Evolutionary conservation across 441 rosid genomes (phyloP), one percentile per base, ranked within the genome.

Genomic region (Cnidoscolus chayamansa): DNA sequence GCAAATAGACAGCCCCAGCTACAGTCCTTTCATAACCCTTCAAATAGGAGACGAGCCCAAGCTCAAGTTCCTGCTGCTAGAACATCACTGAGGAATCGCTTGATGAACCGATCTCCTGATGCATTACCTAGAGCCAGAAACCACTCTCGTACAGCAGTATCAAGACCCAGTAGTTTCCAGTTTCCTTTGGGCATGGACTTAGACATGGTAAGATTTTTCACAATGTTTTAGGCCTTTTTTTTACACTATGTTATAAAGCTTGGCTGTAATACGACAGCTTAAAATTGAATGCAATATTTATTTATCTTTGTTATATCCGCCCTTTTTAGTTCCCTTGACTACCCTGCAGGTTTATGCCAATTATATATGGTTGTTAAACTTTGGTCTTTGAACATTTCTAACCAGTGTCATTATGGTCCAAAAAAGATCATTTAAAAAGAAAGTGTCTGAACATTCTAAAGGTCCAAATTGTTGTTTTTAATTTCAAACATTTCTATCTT

Each of bases 111-210:
- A 50, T 66, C 89, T 72, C 63, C 81, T 43, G 57, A 55, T 58
- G 30, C 70, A 59, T 31, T 68, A 68, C 48, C 83, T 63, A 66
- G 80, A 67, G 65, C 67, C 11, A 74, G 78, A 63, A 60, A 50
- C 43, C 74, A 45, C 57, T 25, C 25, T 63, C 75, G 76, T 75
- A 76, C 83, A 37, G 72, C 76, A 57, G 51, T 81, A 71, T 66
- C 78, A 12, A 71, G 78, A 68, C 77, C 79, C 30, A 63, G 85
- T 73, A 80, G 84, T 77, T 74, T 87, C 71, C 85, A 62, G 31
- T 93, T 91, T 81, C 87, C 94, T 71, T 62, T 70, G 77, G 79
- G 76, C 75, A 89, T 91, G 98, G 87, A 81, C 76, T 60, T 90
- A 17, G 96, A 88, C 37, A 78, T 71, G 96, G 98, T 94, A 86